Conservation (phyloP, 2,329 filamentous ascomycete species). For the Septoria linicola region DNA sequence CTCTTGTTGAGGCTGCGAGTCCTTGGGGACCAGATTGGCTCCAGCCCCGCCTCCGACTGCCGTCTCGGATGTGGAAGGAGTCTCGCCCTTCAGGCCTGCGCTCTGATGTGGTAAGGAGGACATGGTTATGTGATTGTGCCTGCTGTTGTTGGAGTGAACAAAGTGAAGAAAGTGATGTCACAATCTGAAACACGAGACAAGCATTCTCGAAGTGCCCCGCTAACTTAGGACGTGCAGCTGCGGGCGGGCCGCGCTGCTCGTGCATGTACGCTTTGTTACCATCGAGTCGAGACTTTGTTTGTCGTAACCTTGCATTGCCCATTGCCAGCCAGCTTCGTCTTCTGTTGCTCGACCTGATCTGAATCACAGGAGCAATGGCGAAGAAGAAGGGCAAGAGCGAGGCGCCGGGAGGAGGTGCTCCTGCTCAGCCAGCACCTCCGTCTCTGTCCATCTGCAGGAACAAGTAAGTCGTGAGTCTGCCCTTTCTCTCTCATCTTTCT, state of each 20-base stretch:
- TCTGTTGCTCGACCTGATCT: too few species aligned
- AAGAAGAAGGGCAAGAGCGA: conserved; percentile 36
- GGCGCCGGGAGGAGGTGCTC: conserved; percentile 21
- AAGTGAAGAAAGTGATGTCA: conserved; percentile 1
- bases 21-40: conserved; percentile 26
- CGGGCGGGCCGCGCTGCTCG: too few species aligned
- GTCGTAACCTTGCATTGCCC: too few species aligned
- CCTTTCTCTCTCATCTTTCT: not conserved
- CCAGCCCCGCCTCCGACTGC: conserved; percentile 24
- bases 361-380: conserved; percentile 27
- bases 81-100: conserved; percentile 27
- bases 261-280: too few species aligned
- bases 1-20: conserved; percentile 22
- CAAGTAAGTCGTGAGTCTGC: conserved; percentile 49
- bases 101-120: conserved; percentile 26
- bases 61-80: conserved; percentile 32
- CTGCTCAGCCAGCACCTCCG: conserved; percentile 42
- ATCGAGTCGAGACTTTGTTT: too few species aligned
- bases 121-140: conserved; percentile 16
- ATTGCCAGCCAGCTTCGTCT: too few species aligned
- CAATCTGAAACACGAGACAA: not conserved
- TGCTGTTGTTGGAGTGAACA: not conserved
- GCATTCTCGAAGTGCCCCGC: too few species aligned
- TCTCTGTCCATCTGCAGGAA: conserved; percentile 64
- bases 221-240: too few species aligned